phyloP scores from a whole-genome alignment of 129 eudicot species.

The Flaveria robusta region DNA sequence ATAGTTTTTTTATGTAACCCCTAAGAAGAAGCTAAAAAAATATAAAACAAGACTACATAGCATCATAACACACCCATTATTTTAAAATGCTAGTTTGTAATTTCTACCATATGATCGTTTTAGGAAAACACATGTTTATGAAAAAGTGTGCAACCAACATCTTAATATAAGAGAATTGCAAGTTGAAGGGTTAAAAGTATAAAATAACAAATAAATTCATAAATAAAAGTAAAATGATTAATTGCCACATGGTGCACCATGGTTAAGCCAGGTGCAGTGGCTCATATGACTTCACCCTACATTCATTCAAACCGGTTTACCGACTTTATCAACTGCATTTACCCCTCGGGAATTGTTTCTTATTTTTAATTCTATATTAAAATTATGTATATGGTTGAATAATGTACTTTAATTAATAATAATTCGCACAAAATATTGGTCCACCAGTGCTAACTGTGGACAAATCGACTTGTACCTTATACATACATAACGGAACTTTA shows the following conservation, averaged over 20 bases:
- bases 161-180: slow-evolving; percentile 33
- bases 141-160: slow-evolving; percentile 34
- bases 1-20: too few species aligned
- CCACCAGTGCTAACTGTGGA: slow-evolving; percentile 13
- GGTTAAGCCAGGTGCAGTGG: slow-evolving; percentile 45
- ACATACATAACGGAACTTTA: not conserved
- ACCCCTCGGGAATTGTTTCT: slow-evolving; percentile 32
- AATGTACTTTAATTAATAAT: not conserved
- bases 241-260: slow-evolving; percentile 39
- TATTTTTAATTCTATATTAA: not conserved
- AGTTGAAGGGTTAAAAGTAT: slow-evolving; percentile 27
- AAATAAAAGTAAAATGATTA: not conserved
- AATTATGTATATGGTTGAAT: not conserved
- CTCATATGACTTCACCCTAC: slow-evolving; percentile 33
- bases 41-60: too few species aligned
- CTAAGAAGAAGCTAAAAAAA: too few species aligned
- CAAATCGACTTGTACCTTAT: slow-evolving; percentile 9
- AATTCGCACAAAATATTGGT: slow-evolving; percentile 23
- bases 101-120: slow-evolving; percentile 4
- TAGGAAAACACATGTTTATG: slow-evolving; percentile 30
- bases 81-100: too few species aligned
- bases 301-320: slow-evolving; percentile 46
- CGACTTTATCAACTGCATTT: slow-evolving; percentile 44
- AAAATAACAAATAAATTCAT: not conserved
- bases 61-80: too few species aligned